Evolutionary conservation across 2,329 filamentous ascomycete species (phyloP).

Genomic region (Talaromyces sp.): DNA sequence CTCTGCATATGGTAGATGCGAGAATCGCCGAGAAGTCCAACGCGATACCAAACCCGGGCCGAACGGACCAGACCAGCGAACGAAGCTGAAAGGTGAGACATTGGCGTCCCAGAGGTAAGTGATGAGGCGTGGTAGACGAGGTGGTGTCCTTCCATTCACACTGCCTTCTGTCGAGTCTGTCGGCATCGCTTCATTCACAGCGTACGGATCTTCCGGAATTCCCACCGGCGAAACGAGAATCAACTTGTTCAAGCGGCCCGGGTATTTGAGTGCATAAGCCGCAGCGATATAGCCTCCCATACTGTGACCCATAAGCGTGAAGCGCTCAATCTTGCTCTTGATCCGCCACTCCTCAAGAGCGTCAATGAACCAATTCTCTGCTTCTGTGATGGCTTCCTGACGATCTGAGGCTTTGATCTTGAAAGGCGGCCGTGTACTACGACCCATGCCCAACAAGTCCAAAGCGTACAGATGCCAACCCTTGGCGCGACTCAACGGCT

Average conservation of each 20-base stretch:
- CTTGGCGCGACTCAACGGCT: slow-evolving; percentile 70
- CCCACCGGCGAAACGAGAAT: slow-evolving; percentile 93
- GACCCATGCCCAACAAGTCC: slow-evolving; percentile 94
- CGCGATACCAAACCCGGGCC: slow-evolving; percentile 89
- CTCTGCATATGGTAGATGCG: slow-evolving; percentile 76
- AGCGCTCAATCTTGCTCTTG: slow-evolving; percentile 81
- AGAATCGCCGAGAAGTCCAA: slow-evolving; percentile 91
- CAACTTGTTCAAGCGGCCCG: slow-evolving; percentile 88
- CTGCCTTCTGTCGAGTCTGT: slow-evolving; percentile 59
- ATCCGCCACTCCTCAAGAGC: slow-evolving; percentile 94
- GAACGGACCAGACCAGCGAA: slow-evolving; percentile 82
- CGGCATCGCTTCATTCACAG: slow-evolving; percentile 74
- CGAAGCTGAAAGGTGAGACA: slow-evolving; percentile 86
- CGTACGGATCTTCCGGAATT: slow-evolving; percentile 90
- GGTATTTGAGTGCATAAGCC: slow-evolving; percentile 94
- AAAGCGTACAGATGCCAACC: slow-evolving; percentile 90
- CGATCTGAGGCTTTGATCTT: slow-evolving; percentile 77
- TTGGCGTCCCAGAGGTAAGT: slow-evolving; percentile 96
- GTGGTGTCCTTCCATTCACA: slow-evolving; percentile 33
- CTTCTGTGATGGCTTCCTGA: slow-evolving; percentile 76
- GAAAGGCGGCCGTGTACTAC: slow-evolving; percentile 79
- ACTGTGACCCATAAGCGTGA: slow-evolving; percentile 89
- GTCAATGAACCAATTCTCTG: slow-evolving; percentile 94
- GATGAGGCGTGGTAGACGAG: slow-evolving; percentile 76
- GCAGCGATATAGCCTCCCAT: slow-evolving; percentile 93